Percentiles rank a stretch among this genome's conserved stretches.
These are phyloP conservation scores for Cyanidioschyzon merolae DNA, from an alignment of 23 red algal genomes.

Conservation along the genomic window DNA sequence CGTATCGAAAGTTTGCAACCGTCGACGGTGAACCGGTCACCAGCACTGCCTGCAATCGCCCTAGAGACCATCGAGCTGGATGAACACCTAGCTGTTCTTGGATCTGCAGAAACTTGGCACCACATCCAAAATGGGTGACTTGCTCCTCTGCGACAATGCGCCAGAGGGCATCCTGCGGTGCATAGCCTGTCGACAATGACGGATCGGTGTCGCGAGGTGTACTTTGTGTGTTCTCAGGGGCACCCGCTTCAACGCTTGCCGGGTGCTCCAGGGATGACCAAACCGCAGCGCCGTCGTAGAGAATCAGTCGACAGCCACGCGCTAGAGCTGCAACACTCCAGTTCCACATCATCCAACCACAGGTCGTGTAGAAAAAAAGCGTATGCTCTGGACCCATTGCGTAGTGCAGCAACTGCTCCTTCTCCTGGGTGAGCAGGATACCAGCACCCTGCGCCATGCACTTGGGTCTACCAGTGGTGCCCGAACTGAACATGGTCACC, in stretches of 20 bases:
- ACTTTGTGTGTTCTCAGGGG: background rate
- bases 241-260: background rate
- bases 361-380: conserved; percentile 48
- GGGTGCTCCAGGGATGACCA: background rate
- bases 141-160: conserved; percentile 28
- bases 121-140: conserved; percentile 56
- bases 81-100: conserved; percentile 28
- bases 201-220: background rate
- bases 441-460: conserved; percentile 57
- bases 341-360: conserved; percentile 90
- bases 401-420: conserved; percentile 57
- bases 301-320: conserved; percentile 21
- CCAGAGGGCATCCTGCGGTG: conserved; percentile 5
- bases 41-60: conserved; percentile 28
- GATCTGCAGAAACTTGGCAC: conserved; percentile 29
- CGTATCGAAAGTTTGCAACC: conserved; percentile 37
- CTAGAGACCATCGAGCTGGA: background rate
- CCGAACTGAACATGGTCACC: conserved; percentile 49
- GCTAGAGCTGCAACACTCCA: conserved; percentile 55
- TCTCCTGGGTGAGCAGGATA: conserved; percentile 58
- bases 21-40: conserved; percentile 68
- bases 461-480: conserved; percentile 64
- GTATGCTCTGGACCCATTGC: conserved; percentile 15
- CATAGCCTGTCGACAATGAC: background rate
- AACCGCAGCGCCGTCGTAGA: conserved; percentile 54